Percentiles rank a stretch among this genome's conserved stretches.
These are phyloP conservation scores for Penstemon barbatus DNA, from an alignment of 257 asterid genomes.

Conservation along the genomic window DNA sequence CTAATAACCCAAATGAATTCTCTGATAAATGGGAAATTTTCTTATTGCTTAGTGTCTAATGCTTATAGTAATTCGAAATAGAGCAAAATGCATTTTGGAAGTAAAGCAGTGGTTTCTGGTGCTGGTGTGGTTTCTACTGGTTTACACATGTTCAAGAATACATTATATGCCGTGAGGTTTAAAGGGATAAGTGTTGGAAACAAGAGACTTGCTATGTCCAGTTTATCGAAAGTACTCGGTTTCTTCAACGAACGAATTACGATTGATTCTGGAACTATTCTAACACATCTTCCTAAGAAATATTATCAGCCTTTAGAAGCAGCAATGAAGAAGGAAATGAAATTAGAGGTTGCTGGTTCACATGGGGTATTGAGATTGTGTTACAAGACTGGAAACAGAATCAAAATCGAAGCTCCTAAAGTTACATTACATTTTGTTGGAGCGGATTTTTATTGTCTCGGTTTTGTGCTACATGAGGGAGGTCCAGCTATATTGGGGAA, in stretches of 20 bases:
- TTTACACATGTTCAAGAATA: slow-evolving; percentile 33
- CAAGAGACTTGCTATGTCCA: neutral
- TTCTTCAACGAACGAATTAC: slow-evolving; percentile 28
- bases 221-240: neutral
- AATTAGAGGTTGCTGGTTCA: slow-evolving; percentile 27
- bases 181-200: slow-evolving; percentile 49
- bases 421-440: slow-evolving; percentile 36
- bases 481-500: slow-evolving; percentile 25
- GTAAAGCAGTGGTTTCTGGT: slow-evolving; percentile 37
- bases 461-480: slow-evolving; percentile 7
- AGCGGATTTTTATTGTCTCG: slow-evolving; percentile 38
- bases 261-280: slow-evolving; percentile 49
- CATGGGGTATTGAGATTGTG: slow-evolving; percentile 24
- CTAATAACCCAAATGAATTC: slow-evolving; percentile 48
- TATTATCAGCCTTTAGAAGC: slow-evolving; percentile 19
- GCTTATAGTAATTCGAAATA: slow-evolving; percentile 6
- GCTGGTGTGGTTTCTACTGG: slow-evolving; percentile 41
- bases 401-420: neutral
- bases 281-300: slow-evolving; percentile 10
- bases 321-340: neutral
- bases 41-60: slow-evolving; percentile 57
- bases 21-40: slow-evolving; percentile 46
- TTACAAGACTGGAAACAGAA: neutral
- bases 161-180: slow-evolving; percentile 31
- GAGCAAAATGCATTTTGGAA: slow-evolving; percentile 54